These are phyloP conservation scores for Phylloporus rhodoxanthus DNA, from an alignment of 768 basidiomycete genomes.

Conservation along the genomic window DNA sequence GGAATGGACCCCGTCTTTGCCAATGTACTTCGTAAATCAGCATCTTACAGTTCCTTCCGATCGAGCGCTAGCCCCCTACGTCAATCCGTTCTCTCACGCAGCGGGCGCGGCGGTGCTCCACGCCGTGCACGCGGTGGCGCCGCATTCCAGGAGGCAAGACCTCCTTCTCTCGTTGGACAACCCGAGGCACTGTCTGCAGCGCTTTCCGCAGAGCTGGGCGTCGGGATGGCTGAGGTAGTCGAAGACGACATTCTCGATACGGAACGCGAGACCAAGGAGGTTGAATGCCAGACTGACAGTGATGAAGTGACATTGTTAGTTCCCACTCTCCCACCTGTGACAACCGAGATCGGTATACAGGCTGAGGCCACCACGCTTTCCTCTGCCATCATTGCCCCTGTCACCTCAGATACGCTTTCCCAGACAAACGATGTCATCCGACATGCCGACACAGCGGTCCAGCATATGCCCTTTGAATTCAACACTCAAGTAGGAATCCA, in stretches of 20 bases:
- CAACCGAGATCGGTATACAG: conserved; percentile 39
- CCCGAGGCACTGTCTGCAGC: conserved; percentile 71
- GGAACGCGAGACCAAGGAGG: conserved; percentile 54
- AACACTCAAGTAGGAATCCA: conserved; percentile 34
- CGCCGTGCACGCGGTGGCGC: conserved; percentile 61
- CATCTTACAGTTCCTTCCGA: conserved; percentile 36
- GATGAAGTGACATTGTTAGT: conserved; percentile 28
- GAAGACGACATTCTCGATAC: conserved; percentile 34
- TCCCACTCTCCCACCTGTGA: conserved; percentile 27
- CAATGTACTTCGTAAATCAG: conserved; percentile 61
- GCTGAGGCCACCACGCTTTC: conserved; percentile 25
- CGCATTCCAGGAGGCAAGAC: conserved; percentile 64
- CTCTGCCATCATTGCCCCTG: conserved; percentile 10
- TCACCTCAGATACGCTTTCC: conserved; percentile 35
- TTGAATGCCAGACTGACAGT: conserved; percentile 61
- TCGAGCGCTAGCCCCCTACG: conserved; percentile 57
- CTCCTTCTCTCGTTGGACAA: conserved; percentile 63
- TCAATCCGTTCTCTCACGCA: conserved; percentile 48
- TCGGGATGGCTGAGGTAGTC: conserved; percentile 40
- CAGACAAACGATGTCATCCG: conserved; percentile 43
- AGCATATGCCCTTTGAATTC: conserved; percentile 35
- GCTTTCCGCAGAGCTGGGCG: conserved; percentile 59
- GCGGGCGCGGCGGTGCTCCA: conserved; percentile 43
- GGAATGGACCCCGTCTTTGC: conserved; percentile 87
- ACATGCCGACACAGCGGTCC: conserved; percentile 42